These are phyloP conservation scores for Paramecium biaurelia DNA, from an alignment of 73 alveolate species.

Conservation along the genomic window DNA sequence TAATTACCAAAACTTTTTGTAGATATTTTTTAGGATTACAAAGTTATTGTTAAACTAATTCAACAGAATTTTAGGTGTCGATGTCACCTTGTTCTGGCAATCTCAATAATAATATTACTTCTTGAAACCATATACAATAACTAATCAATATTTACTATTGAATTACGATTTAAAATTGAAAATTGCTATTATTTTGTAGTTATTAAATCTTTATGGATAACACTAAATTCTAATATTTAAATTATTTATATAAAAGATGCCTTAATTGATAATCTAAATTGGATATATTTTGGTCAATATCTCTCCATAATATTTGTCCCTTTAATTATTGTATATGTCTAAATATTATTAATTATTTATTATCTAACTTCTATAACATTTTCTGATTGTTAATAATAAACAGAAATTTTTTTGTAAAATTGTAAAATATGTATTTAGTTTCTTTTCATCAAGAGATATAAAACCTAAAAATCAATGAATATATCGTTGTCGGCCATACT, in stretches of 20 bases:
- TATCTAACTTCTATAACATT: background rate
- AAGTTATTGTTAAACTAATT: background rate
- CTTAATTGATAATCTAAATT: no score
- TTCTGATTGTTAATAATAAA: background rate
- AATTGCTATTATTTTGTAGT: background rate
- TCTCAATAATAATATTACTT: no score
- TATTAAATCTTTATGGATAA: background rate
- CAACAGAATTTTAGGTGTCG: no score
- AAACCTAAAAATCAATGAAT: background rate
- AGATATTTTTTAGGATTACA: background rate
- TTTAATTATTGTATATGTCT: background rate
- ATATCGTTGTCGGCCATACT: slow-evolving; percentile 98
- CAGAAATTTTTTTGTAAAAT: no score
- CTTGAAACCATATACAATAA: no score
- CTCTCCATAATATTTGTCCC: background rate
- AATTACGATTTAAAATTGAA: background rate
- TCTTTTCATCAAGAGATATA: no score
- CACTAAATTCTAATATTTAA: background rate
- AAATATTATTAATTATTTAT: no score
- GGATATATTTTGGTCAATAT: no score
- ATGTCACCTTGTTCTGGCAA: no score
- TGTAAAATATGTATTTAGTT: no score
- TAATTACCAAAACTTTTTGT: background rate
- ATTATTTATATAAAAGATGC: background rate
- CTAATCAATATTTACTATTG: no score